These are phyloP conservation scores for Calonectria hawksworthii DNA, from an alignment of 2,329 filamentous ascomycete species.

Conservation along the genomic window DNA sequence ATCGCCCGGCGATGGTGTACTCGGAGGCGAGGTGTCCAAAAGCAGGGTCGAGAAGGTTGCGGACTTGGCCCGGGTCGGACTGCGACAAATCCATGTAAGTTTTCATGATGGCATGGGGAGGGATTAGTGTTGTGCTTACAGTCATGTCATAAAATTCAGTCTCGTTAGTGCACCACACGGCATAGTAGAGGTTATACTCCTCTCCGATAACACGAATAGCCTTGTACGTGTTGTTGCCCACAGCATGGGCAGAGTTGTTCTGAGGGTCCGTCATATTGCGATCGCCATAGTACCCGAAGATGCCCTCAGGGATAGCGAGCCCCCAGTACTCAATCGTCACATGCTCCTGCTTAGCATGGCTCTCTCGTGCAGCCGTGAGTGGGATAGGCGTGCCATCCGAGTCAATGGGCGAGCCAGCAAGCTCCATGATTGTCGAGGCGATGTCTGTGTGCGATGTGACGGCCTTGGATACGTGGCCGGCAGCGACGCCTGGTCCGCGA, in stretches of 20 bases:
- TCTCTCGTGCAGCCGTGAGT: constrained; percentile 33
- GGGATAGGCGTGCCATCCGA: constrained; percentile 67
- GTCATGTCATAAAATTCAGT: constrained; percentile 66
- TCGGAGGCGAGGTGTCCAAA: not conserved
- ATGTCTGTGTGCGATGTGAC: constrained; percentile 68
- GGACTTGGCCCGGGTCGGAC: constrained; percentile 16
- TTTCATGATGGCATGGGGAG: too few relatives aligned
- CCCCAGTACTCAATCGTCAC: constrained; percentile 69
- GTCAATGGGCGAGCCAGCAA: constrained; percentile 51
- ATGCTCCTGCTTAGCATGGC: constrained; percentile 56
- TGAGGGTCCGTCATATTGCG: constrained; percentile 1
- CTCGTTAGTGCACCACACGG: constrained; percentile 66
- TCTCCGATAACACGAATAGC: constrained; percentile 60
- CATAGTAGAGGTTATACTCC: constrained; percentile 67
- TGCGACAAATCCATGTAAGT: not conserved
- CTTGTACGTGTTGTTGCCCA: constrained; percentile 66
- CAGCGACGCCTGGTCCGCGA: constrained; percentile 61
- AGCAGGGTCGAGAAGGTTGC: constrained; percentile 11
- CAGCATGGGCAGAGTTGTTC: not conserved
- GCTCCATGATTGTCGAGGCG: constrained; percentile 65
- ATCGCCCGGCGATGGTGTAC: not conserved
- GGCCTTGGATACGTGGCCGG: constrained; percentile 51
- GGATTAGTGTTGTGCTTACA: constrained; percentile 48
- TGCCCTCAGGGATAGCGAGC: constrained; percentile 48
- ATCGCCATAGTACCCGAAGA: constrained; percentile 14